Base-by-base conservation (phyloP, 192 early-diverging fungal species). In the Coemansia sp. region DNA sequence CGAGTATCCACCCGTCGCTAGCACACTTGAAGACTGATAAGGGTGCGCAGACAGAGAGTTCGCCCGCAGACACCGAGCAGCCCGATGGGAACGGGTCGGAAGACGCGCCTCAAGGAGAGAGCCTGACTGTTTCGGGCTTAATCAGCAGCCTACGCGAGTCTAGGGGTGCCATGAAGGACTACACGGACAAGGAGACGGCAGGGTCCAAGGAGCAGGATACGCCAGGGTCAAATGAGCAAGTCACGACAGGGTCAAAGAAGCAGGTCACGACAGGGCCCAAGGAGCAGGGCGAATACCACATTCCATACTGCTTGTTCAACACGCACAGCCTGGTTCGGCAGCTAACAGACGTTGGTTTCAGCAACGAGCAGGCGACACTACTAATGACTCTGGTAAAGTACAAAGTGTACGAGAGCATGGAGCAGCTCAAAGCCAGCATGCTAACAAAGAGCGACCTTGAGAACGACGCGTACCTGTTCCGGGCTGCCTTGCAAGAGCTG, bases 401-500 rank as follows among this genome's bases (percentile, higher is more conserved):
- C 17, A 76, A 85, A 17, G 75, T 94, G 63, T 57, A 75, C 37
- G 52, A 56, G 14, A 27, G 24, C 9, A 64, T 80, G 56, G 65
- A 57, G 27, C 59, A 32, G 9, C 62, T 80, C 12, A 43, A 49
- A 49, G 12, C 29, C 2, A 84, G 68, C 82, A 91, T 81, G 84
- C 87, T 94, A 54, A 88, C 87, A 0, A 87, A 83, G 58, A 86
- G 88, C 17, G 91, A 94, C 58, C 68, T 94, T 3, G 94, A 94
- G 29, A 96, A 94, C 75, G 89, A 91, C 61, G 81, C 87, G 0
- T 95, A 95, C 63, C 62, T 93, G 57, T 92, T 90, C 78, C 89
- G 91, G 54, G 89, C 92, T 8, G 88, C 91, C 10, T 78, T 96
- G 47, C 86, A 89, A 25, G 92, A 96, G 62, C 85, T 93, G 48